A percentile compares a stretch with the other conserved stretches of the same genome.
phyloP scores from a whole-genome alignment of 2,329 filamentous ascomycete genomes.

The Epichloe sp. region DNA sequence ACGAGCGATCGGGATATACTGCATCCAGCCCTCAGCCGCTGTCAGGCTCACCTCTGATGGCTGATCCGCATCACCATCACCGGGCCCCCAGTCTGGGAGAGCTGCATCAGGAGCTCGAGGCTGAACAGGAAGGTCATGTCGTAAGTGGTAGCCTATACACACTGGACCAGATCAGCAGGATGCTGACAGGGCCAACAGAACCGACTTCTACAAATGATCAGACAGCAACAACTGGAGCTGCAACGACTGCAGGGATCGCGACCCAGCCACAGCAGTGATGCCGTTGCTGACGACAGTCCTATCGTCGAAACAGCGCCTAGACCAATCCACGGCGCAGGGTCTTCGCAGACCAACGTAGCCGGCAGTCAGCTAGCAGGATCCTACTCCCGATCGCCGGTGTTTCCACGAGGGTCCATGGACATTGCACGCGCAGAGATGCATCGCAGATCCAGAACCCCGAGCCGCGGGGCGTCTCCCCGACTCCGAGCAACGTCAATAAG shows the following conservation, averaged over 20 bases:
- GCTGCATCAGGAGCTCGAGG: constrained; percentile 66
- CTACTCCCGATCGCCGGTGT: constrained; percentile 36
- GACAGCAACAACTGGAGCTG: constrained; percentile 60
- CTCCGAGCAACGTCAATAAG: constrained; percentile 45
- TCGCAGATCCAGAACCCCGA: constrained; percentile 45
- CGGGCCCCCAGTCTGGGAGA: constrained; percentile 61
- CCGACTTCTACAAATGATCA: constrained; percentile 63
- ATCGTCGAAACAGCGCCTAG: constrained; percentile 29
- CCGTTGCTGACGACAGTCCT: constrained; percentile 37
- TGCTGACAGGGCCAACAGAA: constrained; percentile 35
- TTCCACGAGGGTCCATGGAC: constrained; percentile 45
- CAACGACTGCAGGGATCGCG: constrained; percentile 41
- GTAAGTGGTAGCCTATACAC: constrained; percentile 28
- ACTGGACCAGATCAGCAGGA: constrained; percentile 5
- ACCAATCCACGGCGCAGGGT: constrained; percentile 24
- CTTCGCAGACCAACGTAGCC: constrained; percentile 19
- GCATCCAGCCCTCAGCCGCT: constrained; percentile 31
- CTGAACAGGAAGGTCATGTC: constrained; percentile 67
- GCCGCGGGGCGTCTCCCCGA: constrained; percentile 42
- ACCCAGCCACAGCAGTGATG: constrained; percentile 19
- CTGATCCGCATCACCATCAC: constrained; percentile 51
- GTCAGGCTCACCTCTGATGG: constrained; percentile 32
- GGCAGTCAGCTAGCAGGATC: constrained; percentile 22
- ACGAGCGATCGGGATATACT: constrained; percentile 22
- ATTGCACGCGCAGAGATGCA: constrained; percentile 41